Evolutionary conservation across 768 basidiomycete genomes (phyloP).

Genomic region (Kwoniella europaea): DNA sequence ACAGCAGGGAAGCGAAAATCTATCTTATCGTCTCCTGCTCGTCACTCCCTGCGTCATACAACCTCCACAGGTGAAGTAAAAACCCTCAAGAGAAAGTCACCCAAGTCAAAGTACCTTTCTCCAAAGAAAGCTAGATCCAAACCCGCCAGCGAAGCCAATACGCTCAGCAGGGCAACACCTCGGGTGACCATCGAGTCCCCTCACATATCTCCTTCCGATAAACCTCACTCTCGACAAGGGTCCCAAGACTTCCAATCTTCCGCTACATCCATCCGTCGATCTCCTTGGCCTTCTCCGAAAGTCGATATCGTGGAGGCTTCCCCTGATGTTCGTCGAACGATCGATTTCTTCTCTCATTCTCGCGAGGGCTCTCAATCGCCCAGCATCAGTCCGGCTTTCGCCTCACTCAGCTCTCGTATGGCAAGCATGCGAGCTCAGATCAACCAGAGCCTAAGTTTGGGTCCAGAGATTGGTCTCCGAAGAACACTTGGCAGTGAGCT

Average conservation of each 20-base stretch:
- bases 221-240: neutral
- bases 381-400: conserved; percentile 33
- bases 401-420: conserved; percentile 39
- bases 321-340: conserved; percentile 17
- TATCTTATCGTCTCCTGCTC: neutral
- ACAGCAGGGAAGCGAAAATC: neutral
- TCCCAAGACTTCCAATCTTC: neutral
- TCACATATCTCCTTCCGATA: neutral
- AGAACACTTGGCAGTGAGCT: conserved; percentile 47
- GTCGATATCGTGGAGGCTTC: neutral
- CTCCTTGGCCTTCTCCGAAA: conserved; percentile 29
- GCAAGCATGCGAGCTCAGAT: conserved; percentile 42
- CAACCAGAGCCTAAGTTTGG: conserved; percentile 11
- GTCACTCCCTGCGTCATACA: neutral
- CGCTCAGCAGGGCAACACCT: conserved; percentile 5
- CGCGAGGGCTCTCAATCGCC: conserved; percentile 8
- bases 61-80: neutral
- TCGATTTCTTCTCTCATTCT: conserved; percentile 25
- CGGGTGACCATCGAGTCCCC: conserved; percentile 27
- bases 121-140: conserved; percentile 8
- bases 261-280: conserved; percentile 13
- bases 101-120: conserved; percentile 24
- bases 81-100: conserved; percentile 8
- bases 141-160: neutral
- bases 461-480: conserved; percentile 3